Base-by-base conservation (phyloP, 495 filamentous ascomycete species). In the Hypoxylon crocopeplum region DNA sequence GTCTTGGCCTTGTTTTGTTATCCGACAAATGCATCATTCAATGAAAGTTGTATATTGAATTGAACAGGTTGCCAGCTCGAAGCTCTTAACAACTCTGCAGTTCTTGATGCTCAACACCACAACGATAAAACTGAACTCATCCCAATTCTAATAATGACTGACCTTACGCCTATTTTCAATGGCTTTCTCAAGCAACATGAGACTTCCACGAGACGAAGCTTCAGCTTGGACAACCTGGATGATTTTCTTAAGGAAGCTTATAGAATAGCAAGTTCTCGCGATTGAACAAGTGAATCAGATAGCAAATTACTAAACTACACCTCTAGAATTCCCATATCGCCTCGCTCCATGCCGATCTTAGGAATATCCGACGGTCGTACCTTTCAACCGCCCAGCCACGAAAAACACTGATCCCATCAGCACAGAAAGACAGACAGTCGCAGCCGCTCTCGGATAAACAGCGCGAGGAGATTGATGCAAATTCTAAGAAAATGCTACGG, bases 231-330 rank as follows among this genome's bases (percentile, higher is more conserved):
- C 29, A 75, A 74, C 32, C 77, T 89, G 44, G 91, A 97, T 69
- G 89, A 91, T 75, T 98, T 98, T 70, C 81, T 98, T 25, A 93
- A 94, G 73, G 95, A 98, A 77, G 94, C 94, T 40, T 91, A 96
- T 75, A 84, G 87, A 74, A 98, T 98, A 65, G 94, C 95, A 75
- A 68, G 85, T 54, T 55, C 33, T 41, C 56, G 19, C 47, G 21
- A 17, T 34, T 41, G 19, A 12, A 42, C 21, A 30, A 22, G 15
- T 40, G 21, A 22, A 56, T 37, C 33, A 16, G 25, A 27, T 47
- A 59, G 46, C 52, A 24, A 27, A 34, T 47, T 19, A 49, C 48
- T 38, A 49, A 54, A 44, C 22, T 46, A 51, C 52, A n/a, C 13
- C 51, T 48, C 1, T 66, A 98, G 94, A 94, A 95, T 70, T 82